These are phyloP conservation scores for Drechslera avenae DNA, from an alignment of 2,329 filamentous ascomycete species.

Conservation along the genomic window DNA sequence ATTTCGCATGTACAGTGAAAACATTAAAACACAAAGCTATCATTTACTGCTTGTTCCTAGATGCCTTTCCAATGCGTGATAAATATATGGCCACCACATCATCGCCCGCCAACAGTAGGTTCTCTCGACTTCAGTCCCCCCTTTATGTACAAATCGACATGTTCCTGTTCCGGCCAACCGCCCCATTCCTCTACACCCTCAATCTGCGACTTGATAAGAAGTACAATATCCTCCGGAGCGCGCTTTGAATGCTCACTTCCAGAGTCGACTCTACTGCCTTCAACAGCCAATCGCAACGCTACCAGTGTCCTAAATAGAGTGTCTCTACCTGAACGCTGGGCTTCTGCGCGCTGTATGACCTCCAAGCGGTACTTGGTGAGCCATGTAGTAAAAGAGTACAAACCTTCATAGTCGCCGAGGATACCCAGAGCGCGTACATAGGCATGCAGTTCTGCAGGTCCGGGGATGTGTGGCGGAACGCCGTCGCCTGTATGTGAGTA, in stretches of 20 bases:
- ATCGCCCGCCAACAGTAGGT: slow-evolving; percentile 23
- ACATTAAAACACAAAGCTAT: too few relatives aligned
- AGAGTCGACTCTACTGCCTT: slow-evolving; percentile 28
- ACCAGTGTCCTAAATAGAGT: slow-evolving; percentile 45
- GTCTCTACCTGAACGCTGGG: slow-evolving; percentile 30
- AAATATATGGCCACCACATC: too few relatives aligned
- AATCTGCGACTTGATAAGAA: slow-evolving; percentile 40
- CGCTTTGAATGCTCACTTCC: slow-evolving; percentile 2
- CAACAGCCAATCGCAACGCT: slow-evolving; percentile 50
- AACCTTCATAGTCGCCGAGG: slow-evolving; percentile 63
- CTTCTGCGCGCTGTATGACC: slow-evolving; percentile 35
- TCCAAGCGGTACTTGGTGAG: slow-evolving; percentile 48
- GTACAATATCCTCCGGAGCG: slow-evolving; percentile 39
- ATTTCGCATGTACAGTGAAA: too few relatives aligned
- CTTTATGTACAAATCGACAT: slow-evolving; percentile 46
- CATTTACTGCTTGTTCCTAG: too few relatives aligned
- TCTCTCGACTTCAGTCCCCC: slow-evolving; percentile 20
- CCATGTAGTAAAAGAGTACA: slow-evolving; percentile 65
- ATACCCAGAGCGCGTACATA: slow-evolving; percentile 69
- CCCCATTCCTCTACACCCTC: slow-evolving; percentile 49
- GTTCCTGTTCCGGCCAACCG: slow-evolving; percentile 52
- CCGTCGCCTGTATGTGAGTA: slow-evolving; percentile 2
- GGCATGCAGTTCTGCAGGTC: slow-evolving; percentile 57
- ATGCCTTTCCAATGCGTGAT: too few relatives aligned
- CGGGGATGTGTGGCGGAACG: slow-evolving; percentile 52